phyloP scores from a whole-genome alignment of 2,329 filamentous ascomycete species.

The Myotisia sp. region DNA sequence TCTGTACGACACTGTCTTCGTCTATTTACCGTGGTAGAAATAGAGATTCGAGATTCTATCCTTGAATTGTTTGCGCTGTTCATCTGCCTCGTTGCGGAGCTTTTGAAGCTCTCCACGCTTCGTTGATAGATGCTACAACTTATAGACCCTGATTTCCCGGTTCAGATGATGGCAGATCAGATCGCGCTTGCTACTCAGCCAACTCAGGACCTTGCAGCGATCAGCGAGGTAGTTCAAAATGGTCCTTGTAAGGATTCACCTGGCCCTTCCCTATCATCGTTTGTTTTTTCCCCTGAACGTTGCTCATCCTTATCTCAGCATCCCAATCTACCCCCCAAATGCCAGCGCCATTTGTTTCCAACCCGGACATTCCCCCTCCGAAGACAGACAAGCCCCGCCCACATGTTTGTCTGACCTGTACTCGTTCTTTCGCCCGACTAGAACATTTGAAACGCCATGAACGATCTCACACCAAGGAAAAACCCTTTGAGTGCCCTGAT shows the following conservation, averaged over 20 bases:
- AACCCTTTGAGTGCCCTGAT: slow-evolving; percentile 94
- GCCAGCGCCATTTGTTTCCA: slow-evolving; percentile 3
- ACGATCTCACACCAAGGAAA: slow-evolving; percentile 95
- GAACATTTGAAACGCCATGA: slow-evolving; percentile 97
- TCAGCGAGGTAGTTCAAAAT: slow-evolving; percentile 27
- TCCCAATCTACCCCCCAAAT: slow-evolving; percentile 6
- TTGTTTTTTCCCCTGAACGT: slow-evolving; percentile 4
- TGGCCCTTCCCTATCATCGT: background rate
- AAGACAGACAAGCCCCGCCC: slow-evolving; percentile 97
- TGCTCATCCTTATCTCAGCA: slow-evolving; percentile 10
- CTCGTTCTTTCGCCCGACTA: slow-evolving; percentile 80
- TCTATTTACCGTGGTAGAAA: too few relatives aligned
- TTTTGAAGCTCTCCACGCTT: too few relatives aligned
- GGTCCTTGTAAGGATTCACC: slow-evolving; percentile 25
- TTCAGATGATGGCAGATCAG: slow-evolving; percentile 27
- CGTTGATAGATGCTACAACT: too few relatives aligned
- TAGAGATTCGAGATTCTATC: too few relatives aligned
- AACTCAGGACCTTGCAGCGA: slow-evolving; percentile 27
- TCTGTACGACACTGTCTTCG: too few relatives aligned
- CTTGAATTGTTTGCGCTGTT: too few relatives aligned
- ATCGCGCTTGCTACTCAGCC: slow-evolving; percentile 22
- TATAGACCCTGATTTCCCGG: too few relatives aligned
- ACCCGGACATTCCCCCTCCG: slow-evolving; percentile 30
- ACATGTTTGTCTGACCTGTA: slow-evolving; percentile 83
- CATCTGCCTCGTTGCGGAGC: too few relatives aligned